Percentiles rank a stretch among this genome's conserved stretches.
phyloP scores from a whole-genome alignment of 805 yeast species.

The Candida awuae region DNA sequence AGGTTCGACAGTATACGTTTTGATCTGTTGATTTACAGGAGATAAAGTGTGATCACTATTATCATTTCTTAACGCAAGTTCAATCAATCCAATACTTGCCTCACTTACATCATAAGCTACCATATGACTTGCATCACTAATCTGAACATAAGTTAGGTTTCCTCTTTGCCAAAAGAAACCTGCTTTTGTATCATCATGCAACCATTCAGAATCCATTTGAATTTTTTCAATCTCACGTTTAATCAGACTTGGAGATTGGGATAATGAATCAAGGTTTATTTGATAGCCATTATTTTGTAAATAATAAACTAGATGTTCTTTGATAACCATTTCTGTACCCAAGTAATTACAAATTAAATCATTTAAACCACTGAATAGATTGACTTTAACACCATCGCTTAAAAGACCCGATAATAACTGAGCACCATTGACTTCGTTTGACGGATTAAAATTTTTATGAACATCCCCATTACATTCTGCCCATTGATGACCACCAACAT shows the following conservation, averaged over 20 bases:
- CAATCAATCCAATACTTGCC: conserved; percentile 62
- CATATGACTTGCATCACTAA: conserved; percentile 84
- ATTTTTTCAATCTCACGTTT: conserved; percentile 8
- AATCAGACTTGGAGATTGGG: too few relatives aligned
- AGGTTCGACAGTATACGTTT: conserved; percentile 5
- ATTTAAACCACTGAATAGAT: conserved; percentile 79
- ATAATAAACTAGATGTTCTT: conserved; percentile 31
- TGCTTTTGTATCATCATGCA: conserved; percentile 32
- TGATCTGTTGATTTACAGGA: conserved; percentile 7
- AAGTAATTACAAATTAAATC: conserved; percentile 82
- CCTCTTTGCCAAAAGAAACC: conserved; percentile 43
- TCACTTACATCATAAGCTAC: conserved; percentile 78
- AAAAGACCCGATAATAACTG: conserved; percentile 60
- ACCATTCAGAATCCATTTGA: conserved; percentile 32
- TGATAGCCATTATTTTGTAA: conserved; percentile 5
- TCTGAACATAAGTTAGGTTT: conserved; percentile 67
- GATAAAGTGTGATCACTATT: too few relatives aligned
- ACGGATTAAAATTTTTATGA: conserved; percentile 41
- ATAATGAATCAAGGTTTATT: background rate
- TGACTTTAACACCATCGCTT: conserved; percentile 43
- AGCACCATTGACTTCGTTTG: conserved; percentile 40
- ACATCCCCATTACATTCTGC: conserved; percentile 68
- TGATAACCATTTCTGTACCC: conserved; percentile 65
- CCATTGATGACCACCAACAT: conserved; percentile 52
- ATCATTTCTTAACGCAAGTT: conserved; percentile 24